Conservation (phyloP, 148 eudicot species). For the Nepenthes mirabilis region DNA sequence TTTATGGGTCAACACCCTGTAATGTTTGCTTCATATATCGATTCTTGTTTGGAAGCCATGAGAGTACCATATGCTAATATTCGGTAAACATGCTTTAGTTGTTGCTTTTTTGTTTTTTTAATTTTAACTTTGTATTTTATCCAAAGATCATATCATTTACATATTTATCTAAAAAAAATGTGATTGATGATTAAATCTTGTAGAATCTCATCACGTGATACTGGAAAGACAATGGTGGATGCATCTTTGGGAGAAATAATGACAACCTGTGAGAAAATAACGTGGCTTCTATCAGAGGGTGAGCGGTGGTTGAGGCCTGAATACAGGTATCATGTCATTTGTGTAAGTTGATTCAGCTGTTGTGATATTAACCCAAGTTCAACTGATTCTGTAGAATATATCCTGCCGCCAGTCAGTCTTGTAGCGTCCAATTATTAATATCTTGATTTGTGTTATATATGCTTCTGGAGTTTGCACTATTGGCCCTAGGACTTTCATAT, state of each 20-base stretch:
- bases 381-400: not conserved
- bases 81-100: not conserved
- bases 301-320: constrained; percentile 97
- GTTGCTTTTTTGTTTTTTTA: not conserved
- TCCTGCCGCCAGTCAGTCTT: not conserved
- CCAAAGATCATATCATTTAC: not conserved
- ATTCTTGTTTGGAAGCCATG: no score
- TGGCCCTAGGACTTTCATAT: not conserved
- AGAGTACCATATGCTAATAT: no score
- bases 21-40: no score
- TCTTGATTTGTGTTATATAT: not conserved
- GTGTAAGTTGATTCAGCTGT: not conserved
- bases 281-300: constrained; percentile 97
- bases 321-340: constrained; percentile 45
- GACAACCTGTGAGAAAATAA: constrained; percentile 98
- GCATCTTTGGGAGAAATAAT: constrained; percentile 98
- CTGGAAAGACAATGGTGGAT: constrained; percentile 99
- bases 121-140: not conserved
- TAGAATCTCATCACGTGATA: constrained; percentile 97
- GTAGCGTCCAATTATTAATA: not conserved
- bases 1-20: no score
- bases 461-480: not conserved
- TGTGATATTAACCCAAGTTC: not conserved
- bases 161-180: not conserved
- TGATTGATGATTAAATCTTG: constrained; percentile 2